A percentile compares a stretch with the other conserved stretches of the same genome.
phyloP scores from a whole-genome alignment of 331 rosid genomes.

The Ulmus americana region DNA sequence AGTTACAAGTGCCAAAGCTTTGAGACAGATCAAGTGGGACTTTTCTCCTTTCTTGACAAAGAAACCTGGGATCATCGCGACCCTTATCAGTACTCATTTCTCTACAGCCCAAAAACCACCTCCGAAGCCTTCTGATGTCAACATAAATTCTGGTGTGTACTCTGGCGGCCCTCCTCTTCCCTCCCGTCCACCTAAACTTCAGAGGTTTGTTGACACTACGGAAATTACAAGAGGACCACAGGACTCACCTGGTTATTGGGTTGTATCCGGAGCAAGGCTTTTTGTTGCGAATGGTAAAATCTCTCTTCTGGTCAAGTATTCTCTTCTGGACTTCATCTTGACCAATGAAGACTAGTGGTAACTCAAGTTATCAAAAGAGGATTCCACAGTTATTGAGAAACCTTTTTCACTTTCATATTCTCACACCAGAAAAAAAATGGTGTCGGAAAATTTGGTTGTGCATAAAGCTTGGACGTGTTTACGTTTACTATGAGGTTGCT shows the following conservation, averaged over 20 bases:
- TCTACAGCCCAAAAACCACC: slow-evolving; percentile 51
- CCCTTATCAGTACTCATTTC: slow-evolving; percentile 59
- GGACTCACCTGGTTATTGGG: slow-evolving; percentile 83
- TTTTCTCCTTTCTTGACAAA: slow-evolving; percentile 42
- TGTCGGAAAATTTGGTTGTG: no score
- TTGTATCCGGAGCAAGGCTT: slow-evolving; percentile 74
- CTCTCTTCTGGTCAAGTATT: slow-evolving; percentile 68
- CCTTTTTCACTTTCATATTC: no score
- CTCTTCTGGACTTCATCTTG: slow-evolving; percentile 51
- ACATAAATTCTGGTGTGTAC: slow-evolving; percentile 50
- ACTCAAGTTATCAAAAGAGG: no score
- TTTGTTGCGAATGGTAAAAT: slow-evolving; percentile 65
- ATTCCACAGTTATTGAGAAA: no score
- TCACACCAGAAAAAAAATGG: no score
- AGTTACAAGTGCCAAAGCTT: slow-evolving; percentile 34
- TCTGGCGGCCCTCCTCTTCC: slow-evolving; percentile 54
- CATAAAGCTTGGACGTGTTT: no score
- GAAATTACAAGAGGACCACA: slow-evolving; percentile 76
- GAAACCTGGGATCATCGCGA: slow-evolving; percentile 55
- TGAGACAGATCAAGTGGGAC: slow-evolving; percentile 61
- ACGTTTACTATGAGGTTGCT: no score
- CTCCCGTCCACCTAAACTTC: slow-evolving; percentile 54
- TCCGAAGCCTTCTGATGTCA: slow-evolving; percentile 56
- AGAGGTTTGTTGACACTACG: slow-evolving; percentile 57
- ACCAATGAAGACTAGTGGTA: slow-evolving; percentile 64